A percentile compares a stretch with the other conserved stretches of the same genome.
Evolutionary conservation across 257 asterid genomes (phyloP).

Genomic region (Osmanthus fragrans): DNA sequence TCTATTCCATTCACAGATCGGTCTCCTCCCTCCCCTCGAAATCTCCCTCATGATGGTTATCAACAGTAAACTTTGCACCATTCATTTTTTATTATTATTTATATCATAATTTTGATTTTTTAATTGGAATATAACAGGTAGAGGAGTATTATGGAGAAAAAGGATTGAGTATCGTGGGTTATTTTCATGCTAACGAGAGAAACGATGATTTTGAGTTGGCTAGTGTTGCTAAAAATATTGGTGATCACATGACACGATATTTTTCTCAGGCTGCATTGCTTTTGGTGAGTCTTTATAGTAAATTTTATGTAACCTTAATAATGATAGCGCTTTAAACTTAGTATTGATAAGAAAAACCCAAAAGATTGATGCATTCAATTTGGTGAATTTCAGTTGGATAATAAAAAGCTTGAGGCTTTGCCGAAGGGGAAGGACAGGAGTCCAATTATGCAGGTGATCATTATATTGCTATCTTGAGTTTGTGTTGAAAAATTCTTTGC

Average conservation of each 20-base stretch:
- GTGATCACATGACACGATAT: slow-evolving; percentile 77
- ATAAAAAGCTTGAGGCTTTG: slow-evolving; percentile 59
- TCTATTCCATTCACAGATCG: slow-evolving; percentile 92
- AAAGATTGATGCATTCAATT: slow-evolving; percentile 22
- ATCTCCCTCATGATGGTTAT: slow-evolving; percentile 82
- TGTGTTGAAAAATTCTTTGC: background rate
- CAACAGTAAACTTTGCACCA: slow-evolving; percentile 16
- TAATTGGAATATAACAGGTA: slow-evolving; percentile 42
- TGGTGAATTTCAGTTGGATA: slow-evolving; percentile 58
- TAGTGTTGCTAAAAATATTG: slow-evolving; percentile 78
- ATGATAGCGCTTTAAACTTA: background rate
- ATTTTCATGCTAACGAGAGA: slow-evolving; percentile 93
- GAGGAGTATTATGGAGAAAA: slow-evolving; percentile 81
- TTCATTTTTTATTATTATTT: background rate
- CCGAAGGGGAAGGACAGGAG: slow-evolving; percentile 57
- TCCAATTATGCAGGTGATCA: slow-evolving; percentile 71
- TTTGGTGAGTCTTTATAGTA: slow-evolving; percentile 53
- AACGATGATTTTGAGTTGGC: slow-evolving; percentile 79
- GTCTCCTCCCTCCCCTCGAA: slow-evolving; percentile 86
- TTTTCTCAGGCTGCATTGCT: slow-evolving; percentile 87
- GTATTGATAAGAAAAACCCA: background rate
- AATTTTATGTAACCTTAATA: background rate
- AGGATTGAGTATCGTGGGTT: slow-evolving; percentile 83
- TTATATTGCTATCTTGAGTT: background rate
- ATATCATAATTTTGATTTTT: slow-evolving; percentile 2